These are phyloP conservation scores for Termitomyces sp. DNA, from an alignment of 768 basidiomycete species.

Conservation along the genomic window DNA sequence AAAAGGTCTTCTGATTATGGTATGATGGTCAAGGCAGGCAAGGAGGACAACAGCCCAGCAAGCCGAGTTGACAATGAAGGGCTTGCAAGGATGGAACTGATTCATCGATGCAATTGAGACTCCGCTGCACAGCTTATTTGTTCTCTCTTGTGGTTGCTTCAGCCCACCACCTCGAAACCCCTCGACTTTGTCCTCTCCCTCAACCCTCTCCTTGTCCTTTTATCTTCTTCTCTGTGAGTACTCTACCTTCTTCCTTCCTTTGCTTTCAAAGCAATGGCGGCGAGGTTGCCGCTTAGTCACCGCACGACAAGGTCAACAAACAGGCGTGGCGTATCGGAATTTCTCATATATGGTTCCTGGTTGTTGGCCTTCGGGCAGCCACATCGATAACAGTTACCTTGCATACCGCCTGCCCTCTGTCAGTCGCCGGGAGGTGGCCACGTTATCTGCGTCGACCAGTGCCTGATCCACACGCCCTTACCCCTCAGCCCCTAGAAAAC, in stretches of 20 bases:
- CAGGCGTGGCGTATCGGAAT: conserved; percentile 15
- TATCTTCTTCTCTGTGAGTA: conserved; percentile 18
- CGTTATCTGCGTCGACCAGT: conserved; percentile 30
- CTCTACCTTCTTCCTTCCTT: conserved; percentile 10
- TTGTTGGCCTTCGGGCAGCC: not conserved
- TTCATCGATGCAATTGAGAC: conserved; percentile 34
- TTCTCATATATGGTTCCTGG: not conserved
- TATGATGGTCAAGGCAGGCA: not conserved
- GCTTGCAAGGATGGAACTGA: conserved; percentile 7
- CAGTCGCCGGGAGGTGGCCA: conserved; percentile 29
- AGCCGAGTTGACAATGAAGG: not conserved
- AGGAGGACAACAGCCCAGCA: not conserved
- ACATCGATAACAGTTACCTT: conserved; percentile 5
- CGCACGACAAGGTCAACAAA: conserved; percentile 8
- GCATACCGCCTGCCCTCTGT: conserved; percentile 9
- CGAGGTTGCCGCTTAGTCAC: conserved; percentile 10
- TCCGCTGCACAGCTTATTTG: conserved; percentile 46
- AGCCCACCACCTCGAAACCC: conserved; percentile 21
- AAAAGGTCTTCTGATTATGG: not conserved
- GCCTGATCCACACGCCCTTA: conserved; percentile 36
- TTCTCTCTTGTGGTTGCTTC: conserved; percentile 30
- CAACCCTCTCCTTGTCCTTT: conserved; percentile 3
- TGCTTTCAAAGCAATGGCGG: conserved; percentile 6
- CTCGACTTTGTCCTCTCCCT: conserved; percentile 13
- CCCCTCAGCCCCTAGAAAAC: conserved; percentile 29